Evolutionary conservation across 1,284 basidiomycete species (phyloP).

Genomic region (Ustilago shanxiensis): DNA sequence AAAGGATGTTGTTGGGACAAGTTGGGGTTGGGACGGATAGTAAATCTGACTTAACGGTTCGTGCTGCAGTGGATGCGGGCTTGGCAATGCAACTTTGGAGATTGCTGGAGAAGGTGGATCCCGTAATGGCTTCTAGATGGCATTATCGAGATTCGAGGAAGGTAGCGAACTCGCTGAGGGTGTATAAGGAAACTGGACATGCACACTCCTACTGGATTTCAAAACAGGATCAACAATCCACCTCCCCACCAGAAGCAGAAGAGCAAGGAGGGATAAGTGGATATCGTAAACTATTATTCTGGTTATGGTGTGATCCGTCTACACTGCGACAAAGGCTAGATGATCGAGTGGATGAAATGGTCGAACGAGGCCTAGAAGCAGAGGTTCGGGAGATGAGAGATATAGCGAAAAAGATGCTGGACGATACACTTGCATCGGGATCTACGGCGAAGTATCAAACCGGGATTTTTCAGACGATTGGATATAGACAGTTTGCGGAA

Average conservation of each 20-base stretch:
- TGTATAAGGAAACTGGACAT: conserved; percentile 81
- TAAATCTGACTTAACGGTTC: conserved; percentile 16
- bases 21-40: conserved; percentile 1
- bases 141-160: conserved; percentile 96
- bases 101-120: conserved; percentile 81
- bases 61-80: conserved; percentile 2
- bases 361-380: conserved; percentile 85
- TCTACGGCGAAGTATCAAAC: conserved; percentile 74
- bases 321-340: conserved; percentile 80
- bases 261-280: conserved; percentile 9
- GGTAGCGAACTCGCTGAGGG: conserved; percentile 82
- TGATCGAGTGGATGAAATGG: conserved; percentile 87
- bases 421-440: conserved; percentile 3
- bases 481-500: conserved; percentile 87
- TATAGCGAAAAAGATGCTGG: conserved; percentile 61
- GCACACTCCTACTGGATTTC: conserved; percentile 79
- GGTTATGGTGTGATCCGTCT: conserved; percentile 85
- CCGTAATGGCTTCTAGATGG: conserved; percentile 83
- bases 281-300: conserved; percentile 84
- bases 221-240: conserved; percentile 71
- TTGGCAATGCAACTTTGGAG: conserved; percentile 75
- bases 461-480: conserved; percentile 95
- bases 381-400: conserved; percentile 78
- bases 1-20: conserved; percentile 13
- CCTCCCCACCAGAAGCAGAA: conserved; percentile 3